Evolutionary conservation across 805 yeast species (phyloP).

Genomic region (Yamadazyma philogaea): DNA sequence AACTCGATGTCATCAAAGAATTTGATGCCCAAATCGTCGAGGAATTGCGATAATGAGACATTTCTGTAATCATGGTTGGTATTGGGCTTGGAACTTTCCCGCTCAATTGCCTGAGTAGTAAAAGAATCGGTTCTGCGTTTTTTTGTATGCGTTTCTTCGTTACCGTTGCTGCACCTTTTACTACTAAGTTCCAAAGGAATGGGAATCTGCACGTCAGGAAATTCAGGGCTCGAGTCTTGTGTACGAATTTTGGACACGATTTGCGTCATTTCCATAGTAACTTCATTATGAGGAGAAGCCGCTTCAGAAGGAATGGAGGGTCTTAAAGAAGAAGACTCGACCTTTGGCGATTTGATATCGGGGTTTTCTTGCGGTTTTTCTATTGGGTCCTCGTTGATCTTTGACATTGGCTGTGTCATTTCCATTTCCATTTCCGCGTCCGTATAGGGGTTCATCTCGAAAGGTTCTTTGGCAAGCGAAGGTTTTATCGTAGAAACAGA

Average conservation of each 20-base stretch:
- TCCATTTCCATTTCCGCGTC: constrained; percentile 12
- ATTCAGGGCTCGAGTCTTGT: constrained; percentile 9
- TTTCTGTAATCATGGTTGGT: constrained; percentile 24
- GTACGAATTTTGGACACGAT: constrained; percentile 1
- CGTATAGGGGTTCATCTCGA: no score
- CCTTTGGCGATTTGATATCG: neutral
- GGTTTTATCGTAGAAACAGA: constrained; percentile 2
- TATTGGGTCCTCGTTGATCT: constrained; percentile 1
- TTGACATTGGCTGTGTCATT: constrained; percentile 12
- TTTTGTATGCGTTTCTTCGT: constrained; percentile 3
- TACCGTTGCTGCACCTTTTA: constrained; percentile 11
- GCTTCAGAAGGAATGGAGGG: neutral
- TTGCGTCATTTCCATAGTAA: constrained; percentile 20
- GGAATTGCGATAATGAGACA: constrained; percentile 36
- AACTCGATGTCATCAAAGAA: constrained; percentile 48
- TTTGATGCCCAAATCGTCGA: constrained; percentile 38
- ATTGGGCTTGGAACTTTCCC: neutral
- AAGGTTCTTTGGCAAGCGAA: neutral
- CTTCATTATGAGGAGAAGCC: neutral
- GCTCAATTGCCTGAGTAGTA: constrained; percentile 16
- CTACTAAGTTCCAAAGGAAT: constrained; percentile 12
- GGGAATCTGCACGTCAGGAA: constrained; percentile 14
- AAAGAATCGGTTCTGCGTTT: constrained; percentile 2
- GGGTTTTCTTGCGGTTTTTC: neutral
- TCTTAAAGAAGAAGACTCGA: neutral